phyloP scores from a whole-genome alignment of 2,329 filamentous ascomycete species.

The Thielaviopsis musarum region DNA sequence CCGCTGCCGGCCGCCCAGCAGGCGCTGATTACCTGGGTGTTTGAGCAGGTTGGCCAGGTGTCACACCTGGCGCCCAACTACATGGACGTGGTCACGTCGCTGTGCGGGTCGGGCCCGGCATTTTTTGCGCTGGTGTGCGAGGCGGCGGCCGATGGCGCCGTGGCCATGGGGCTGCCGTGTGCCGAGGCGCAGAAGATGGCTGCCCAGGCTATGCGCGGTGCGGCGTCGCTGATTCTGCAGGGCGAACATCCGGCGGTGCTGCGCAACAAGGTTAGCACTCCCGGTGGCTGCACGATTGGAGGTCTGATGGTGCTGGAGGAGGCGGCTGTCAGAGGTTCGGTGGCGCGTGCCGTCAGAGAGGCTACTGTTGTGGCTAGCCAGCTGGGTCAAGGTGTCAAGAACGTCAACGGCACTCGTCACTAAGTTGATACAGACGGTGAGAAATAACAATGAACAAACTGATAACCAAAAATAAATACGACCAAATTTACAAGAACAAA shows the following conservation, averaged over 20 bases:
- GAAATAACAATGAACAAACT: not conserved
- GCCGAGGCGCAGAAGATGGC: conserved; percentile 62
- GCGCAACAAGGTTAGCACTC: conserved; percentile 60
- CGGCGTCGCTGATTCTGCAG: conserved; percentile 48
- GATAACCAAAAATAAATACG: not conserved
- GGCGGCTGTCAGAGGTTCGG: conserved; percentile 46
- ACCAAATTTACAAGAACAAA: conserved; percentile 11
- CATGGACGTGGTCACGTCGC: conserved; percentile 59
- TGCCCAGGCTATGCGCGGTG: conserved; percentile 61
- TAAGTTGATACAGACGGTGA: conserved; percentile 4
- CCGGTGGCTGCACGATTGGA: conserved; percentile 62
- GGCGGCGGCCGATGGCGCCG: conserved; percentile 57
- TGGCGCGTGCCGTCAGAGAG: conserved; percentile 53
- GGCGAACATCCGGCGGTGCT: conserved; percentile 63
- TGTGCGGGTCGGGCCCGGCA: conserved; percentile 59
- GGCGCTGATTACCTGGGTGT: conserved; percentile 56
- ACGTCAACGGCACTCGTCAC: conserved; percentile 21
- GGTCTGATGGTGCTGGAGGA: conserved; percentile 61
- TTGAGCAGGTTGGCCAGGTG: conserved; percentile 55
- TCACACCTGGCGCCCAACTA: conserved; percentile 46
- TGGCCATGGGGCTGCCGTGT: conserved; percentile 61
- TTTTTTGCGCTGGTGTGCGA: conserved; percentile 64
- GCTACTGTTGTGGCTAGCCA: conserved; percentile 53
- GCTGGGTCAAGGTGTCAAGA: conserved; percentile 30
- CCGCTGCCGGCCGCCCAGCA: conserved; percentile 36